Conservation (phyloP, 768 basidiomycete species). For the Tulasnella sp. region DNA sequence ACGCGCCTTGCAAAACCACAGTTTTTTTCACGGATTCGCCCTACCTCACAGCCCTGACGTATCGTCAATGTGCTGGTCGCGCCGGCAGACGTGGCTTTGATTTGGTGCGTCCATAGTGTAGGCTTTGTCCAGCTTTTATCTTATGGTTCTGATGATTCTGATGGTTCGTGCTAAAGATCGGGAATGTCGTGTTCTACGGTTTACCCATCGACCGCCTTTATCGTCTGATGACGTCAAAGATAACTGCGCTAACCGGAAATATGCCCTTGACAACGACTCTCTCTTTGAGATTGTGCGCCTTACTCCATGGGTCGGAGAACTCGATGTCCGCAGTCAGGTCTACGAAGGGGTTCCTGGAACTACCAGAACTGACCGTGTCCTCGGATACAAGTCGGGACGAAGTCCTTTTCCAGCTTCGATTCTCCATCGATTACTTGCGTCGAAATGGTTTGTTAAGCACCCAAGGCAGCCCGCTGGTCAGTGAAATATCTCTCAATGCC, state of each 20-base stretch:
- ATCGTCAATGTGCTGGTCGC: slow-evolving; percentile 62
- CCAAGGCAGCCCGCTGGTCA: slow-evolving; percentile 45
- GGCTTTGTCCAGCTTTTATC: neutral
- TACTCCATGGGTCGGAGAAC: slow-evolving; percentile 49
- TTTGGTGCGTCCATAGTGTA: slow-evolving; percentile 23
- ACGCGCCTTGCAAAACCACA: slow-evolving; percentile 56
- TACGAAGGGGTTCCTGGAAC: slow-evolving; percentile 40
- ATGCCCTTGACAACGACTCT: slow-evolving; percentile 62
- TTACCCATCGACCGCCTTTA: slow-evolving; percentile 51
- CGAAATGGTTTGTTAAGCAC: slow-evolving; percentile 42
- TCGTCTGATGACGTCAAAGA: slow-evolving; percentile 49
- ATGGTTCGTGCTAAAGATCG: slow-evolving; percentile 27
- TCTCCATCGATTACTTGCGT: slow-evolving; percentile 60
- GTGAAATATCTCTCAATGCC: slow-evolving; percentile 38
- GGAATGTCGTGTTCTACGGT: slow-evolving; percentile 65
- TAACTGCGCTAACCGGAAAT: slow-evolving; percentile 49
- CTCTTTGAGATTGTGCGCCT: slow-evolving; percentile 51
- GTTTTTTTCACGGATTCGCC: slow-evolving; percentile 55
- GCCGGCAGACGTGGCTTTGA: slow-evolving; percentile 65
- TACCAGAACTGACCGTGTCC: slow-evolving; percentile 49
- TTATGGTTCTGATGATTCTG: neutral
- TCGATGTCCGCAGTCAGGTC: slow-evolving; percentile 39
- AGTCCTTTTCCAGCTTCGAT: slow-evolving; percentile 52
- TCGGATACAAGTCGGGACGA: slow-evolving; percentile 46
- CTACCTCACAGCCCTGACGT: slow-evolving; percentile 41